Evolutionary conservation across 805 yeast genomes (phyloP).

Genomic region (Candida incommunis): DNA sequence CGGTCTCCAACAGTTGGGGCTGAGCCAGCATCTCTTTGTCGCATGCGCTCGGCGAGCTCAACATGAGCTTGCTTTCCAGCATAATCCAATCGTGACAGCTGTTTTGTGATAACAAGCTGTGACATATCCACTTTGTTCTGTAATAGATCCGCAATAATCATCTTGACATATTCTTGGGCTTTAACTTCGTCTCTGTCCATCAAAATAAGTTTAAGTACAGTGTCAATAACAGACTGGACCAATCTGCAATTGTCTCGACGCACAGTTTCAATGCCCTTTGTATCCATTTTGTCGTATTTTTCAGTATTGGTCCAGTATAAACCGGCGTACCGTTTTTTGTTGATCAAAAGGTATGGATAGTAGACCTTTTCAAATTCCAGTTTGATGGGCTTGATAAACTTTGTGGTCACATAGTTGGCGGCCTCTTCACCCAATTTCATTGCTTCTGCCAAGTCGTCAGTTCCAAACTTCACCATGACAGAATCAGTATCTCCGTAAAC

Average conservation of each 20-base stretch:
- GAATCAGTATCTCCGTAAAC: slow-evolving; percentile 99
- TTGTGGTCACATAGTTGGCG: slow-evolving; percentile 68
- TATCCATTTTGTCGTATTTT: slow-evolving; percentile 93
- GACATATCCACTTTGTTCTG: slow-evolving; percentile 90
- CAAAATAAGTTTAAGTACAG: slow-evolving; percentile 69
- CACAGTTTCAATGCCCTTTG: slow-evolving; percentile 96
- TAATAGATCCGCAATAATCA: slow-evolving; percentile 74
- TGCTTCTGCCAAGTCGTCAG: slow-evolving; percentile 60
- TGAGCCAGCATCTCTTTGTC: slow-evolving; percentile 90
- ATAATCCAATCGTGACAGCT: slow-evolving; percentile 77
- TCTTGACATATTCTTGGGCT: slow-evolving; percentile 75
- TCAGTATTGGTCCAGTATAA: slow-evolving; percentile 87
- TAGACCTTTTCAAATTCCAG: slow-evolving; percentile 94
- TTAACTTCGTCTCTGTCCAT: slow-evolving; percentile 77
- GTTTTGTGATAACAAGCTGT: slow-evolving; percentile 86
- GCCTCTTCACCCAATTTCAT: slow-evolving; percentile 93
- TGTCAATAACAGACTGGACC: slow-evolving; percentile 89
- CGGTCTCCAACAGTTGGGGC: slow-evolving; percentile 97
- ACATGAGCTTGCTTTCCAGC: slow-evolving; percentile 97
- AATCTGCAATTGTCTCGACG: slow-evolving; percentile 94
- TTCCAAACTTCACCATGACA: slow-evolving; percentile 96
- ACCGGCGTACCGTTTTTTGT: slow-evolving; percentile 96
- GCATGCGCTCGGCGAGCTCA: slow-evolving; percentile 90
- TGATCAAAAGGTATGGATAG: slow-evolving; percentile 84
- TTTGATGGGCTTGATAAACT: slow-evolving; percentile 76